Evolutionary conservation across 2,329 filamentous ascomycete genomes (phyloP).

Genomic region (Cordyceps cateniannulata): DNA sequence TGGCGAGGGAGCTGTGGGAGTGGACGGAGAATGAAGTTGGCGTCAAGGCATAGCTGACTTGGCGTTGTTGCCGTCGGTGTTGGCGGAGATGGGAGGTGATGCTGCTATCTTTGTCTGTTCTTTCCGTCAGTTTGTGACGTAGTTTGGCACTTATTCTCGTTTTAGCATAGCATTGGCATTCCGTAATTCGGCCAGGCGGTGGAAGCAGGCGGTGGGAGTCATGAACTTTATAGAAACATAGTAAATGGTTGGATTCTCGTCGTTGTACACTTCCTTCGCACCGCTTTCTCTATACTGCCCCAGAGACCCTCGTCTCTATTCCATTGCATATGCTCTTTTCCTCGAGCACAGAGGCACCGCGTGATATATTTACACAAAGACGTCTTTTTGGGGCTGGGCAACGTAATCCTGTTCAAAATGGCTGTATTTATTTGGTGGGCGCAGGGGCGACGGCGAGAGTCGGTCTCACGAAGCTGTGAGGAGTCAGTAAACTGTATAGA

Average conservation of each 20-base stretch:
- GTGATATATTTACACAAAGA: constrained; percentile 15
- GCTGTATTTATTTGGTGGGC: constrained; percentile 46
- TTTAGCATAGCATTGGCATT: not conserved
- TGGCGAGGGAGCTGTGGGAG: constrained; percentile 31
- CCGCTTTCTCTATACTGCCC: not conserved
- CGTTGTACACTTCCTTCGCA: not conserved
- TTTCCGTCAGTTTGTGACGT: not conserved
- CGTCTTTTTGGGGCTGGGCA: constrained; percentile 1
- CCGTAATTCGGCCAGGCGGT: not conserved
- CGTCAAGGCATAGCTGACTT: not conserved
- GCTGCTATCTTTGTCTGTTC: not conserved
- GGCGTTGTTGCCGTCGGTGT: not conserved
- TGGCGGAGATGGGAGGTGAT: not conserved
- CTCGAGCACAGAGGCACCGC: not conserved
- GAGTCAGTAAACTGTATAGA: not conserved
- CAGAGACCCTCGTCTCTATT: not conserved
- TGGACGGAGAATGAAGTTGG: constrained; percentile 28
- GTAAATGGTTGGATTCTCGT: constrained; percentile 5
- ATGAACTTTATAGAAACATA: not conserved
- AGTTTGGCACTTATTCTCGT: not conserved
- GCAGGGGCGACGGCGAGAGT: constrained; percentile 70
- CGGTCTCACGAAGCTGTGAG: constrained; percentile 67
- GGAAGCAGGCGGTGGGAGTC: no score
- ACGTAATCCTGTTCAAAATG: not conserved
- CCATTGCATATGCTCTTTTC: not conserved